Evolutionary conservation across 2,329 filamentous ascomycete species (phyloP).

Genomic region (Phialophora tarda): DNA sequence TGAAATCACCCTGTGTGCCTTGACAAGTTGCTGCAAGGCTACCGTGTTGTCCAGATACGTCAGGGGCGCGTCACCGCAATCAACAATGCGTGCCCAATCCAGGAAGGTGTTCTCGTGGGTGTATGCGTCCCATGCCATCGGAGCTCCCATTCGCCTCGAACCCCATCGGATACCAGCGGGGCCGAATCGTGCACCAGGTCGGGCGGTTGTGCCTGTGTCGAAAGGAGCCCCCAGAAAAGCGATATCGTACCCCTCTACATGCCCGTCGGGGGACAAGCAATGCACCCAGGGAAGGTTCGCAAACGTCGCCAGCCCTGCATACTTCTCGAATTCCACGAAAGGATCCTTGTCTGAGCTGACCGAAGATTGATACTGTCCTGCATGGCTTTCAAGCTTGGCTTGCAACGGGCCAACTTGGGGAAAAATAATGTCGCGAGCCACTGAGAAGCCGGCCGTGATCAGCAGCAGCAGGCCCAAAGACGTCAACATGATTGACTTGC

Average conservation of each 20-base stretch:
- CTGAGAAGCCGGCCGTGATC: slow-evolving; percentile 8
- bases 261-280: slow-evolving; percentile 40
- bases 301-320: slow-evolving; percentile 47
- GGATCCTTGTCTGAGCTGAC: slow-evolving; percentile 43
- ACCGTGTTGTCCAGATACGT: slow-evolving; percentile 61
- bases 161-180: slow-evolving; percentile 59
- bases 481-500: slow-evolving; percentile 12
- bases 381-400: slow-evolving; percentile 19
- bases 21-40: slow-evolving; percentile 59
- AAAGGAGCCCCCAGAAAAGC: slow-evolving; percentile 59
- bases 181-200: slow-evolving; percentile 60
- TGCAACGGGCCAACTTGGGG: slow-evolving; percentile 41
- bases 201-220: slow-evolving; percentile 58
- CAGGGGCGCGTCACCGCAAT: slow-evolving; percentile 61
- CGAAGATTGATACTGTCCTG: slow-evolving; percentile 28
- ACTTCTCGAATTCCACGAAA: slow-evolving; percentile 52
- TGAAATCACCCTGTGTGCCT: slow-evolving; percentile 57
- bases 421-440: slow-evolving; percentile 42
- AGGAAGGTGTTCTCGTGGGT: slow-evolving; percentile 55
- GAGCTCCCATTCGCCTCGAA: slow-evolving; percentile 54
- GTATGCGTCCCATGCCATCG: slow-evolving; percentile 55
- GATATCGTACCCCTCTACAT: slow-evolving; percentile 44
- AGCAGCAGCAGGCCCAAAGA: slow-evolving; percentile 15
- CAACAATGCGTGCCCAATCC: slow-evolving; percentile 59
- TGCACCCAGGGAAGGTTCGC: slow-evolving; percentile 45